phyloP scores from a whole-genome alignment of 805 yeast species.

The Candida sphagnicola region DNA sequence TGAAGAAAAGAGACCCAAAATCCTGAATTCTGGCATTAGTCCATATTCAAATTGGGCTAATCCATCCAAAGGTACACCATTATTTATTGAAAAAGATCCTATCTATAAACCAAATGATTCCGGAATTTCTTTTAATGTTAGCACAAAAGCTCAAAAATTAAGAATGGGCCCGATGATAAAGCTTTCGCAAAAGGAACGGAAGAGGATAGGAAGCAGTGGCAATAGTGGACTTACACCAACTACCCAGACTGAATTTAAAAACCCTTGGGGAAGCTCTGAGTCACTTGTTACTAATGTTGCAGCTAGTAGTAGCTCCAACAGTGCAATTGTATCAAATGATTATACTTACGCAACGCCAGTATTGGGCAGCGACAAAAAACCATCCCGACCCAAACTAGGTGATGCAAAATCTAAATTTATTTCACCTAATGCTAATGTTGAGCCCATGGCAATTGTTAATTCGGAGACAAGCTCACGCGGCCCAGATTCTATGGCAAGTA shows the following conservation, averaged over 20 bases:
- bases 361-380: conserved; percentile 1
- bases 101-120: not conserved
- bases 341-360: conserved; percentile 2
- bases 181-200: conserved; percentile 60
- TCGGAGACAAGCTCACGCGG: not conserved
- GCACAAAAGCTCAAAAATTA: conserved; percentile 17
- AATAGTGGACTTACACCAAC: conserved; percentile 2
- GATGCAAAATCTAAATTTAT: not conserved
- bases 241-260: not conserved
- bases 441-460: not conserved
- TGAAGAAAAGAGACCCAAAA: not conserved
- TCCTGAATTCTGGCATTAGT: conserved; percentile 14
- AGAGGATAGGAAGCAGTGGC: conserved; percentile 22
- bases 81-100: conserved; percentile 9
- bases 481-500: not conserved
- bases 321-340: not conserved
- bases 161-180: conserved; percentile 36
- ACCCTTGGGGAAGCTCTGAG: conserved; percentile 3
- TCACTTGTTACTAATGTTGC: not conserved
- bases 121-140: conserved; percentile 2
- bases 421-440: not conserved
- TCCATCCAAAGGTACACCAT: conserved; percentile 8
- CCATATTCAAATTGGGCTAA: conserved; percentile 26
- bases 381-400: not conserved
- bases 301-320: not conserved